These are phyloP conservation scores for Asclepias syriaca DNA, from an alignment of 257 asterid species.

Conservation along the genomic window DNA sequence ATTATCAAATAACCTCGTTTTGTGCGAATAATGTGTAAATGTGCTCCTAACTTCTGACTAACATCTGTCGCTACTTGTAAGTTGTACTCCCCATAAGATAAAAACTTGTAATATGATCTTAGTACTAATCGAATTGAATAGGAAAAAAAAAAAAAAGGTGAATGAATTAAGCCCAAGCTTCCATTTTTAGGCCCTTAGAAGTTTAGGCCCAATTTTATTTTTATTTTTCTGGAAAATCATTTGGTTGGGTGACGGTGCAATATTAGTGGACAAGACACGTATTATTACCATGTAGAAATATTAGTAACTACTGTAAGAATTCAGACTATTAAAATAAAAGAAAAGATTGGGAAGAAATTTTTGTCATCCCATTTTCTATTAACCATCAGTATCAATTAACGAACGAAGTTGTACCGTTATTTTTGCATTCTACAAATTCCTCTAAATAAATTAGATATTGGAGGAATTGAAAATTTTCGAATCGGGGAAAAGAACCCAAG, in stretches of 20 bases:
- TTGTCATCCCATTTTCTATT: neutral
- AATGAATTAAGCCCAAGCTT: too few species aligned
- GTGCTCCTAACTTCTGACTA: neutral
- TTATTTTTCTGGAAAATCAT: neutral
- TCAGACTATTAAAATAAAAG: neutral
- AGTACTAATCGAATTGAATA: too few species aligned
- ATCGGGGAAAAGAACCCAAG: neutral
- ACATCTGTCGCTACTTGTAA: too few species aligned
- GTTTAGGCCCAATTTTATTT: too few species aligned
- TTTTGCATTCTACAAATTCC: neutral
- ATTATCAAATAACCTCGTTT: neutral
- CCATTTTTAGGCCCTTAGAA: too few species aligned
- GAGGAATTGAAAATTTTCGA: neutral
- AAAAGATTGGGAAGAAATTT: neutral
- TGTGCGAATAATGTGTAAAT: neutral
- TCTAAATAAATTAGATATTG: neutral
- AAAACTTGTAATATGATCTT: too few species aligned
- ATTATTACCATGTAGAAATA: neutral
- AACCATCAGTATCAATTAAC: neutral
- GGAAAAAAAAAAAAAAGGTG: too few species aligned
- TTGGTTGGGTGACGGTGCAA: neutral
- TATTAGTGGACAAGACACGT: constrained; percentile 4
- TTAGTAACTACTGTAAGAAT: neutral
- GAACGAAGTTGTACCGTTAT: neutral
- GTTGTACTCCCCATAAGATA: too few species aligned